Percentiles rank a stretch among this genome's conserved stretches.
Conservation (phyloP, 345 rosid species). For the Citrus sp. region DNA sequence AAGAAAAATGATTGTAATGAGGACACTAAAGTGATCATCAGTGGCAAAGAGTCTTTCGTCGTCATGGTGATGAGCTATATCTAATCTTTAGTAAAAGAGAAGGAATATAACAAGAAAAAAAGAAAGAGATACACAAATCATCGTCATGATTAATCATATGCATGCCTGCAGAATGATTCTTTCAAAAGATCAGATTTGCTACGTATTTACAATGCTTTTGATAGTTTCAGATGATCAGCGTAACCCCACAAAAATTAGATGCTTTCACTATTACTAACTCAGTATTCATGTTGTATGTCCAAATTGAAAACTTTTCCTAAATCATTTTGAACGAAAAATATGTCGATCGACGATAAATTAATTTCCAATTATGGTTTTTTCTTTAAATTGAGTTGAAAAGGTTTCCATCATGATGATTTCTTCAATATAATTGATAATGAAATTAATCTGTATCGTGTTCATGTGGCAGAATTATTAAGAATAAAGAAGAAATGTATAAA, state of each 20-base stretch:
- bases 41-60: conserved; percentile 40
- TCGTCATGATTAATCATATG: background rate
- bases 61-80: conserved; percentile 16
- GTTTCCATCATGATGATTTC: background rate
- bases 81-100: conserved; percentile 22
- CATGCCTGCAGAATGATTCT: conserved; percentile 12
- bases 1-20: conserved; percentile 1
- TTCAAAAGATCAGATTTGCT: conserved; percentile 8
- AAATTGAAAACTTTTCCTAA: background rate
- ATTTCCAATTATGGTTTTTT: background rate
- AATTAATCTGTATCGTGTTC: background rate
- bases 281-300: background rate
- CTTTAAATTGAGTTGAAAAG: background rate
- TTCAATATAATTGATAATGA: background rate
- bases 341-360: too few relatives aligned
- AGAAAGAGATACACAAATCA: conserved; percentile 9
- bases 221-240: background rate
- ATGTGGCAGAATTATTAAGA: background rate
- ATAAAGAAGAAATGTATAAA: too few relatives aligned
- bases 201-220: background rate
- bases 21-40: conserved; percentile 24
- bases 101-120: background rate
- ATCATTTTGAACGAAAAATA: background rate
- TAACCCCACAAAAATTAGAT: background rate
- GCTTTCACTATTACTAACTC: background rate